Base-by-base conservation (phyloP, 2,329 filamentous ascomycete genomes). In the Leptographium lundbergii region DNA sequence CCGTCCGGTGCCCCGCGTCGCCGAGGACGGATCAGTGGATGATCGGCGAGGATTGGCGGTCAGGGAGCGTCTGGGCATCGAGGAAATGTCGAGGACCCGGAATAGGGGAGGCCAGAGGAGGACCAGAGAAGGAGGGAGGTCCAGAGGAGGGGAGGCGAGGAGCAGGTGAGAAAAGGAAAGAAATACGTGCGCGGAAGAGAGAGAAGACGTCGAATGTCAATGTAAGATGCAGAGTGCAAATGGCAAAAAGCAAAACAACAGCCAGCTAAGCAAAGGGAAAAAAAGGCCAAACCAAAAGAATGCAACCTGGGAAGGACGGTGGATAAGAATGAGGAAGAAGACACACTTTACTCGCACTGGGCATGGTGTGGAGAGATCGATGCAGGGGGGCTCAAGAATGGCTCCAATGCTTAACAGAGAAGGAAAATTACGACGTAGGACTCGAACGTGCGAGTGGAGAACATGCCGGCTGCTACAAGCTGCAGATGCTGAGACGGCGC, bases 351-450 rank as follows among this genome's bases (percentile, higher is more conserved):
- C 17, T 55, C 22, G 52, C 17, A 45, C 6, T 25, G 54, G 24
- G 24, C 54, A 45, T 29, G 36, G 36, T 55, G 54, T 55, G 54
- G 52, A 36, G 53, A 51, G 56, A 57, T 57, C 47, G 56, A 57
- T 57, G 47, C 56, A 57, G 56, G 56, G 56, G 54, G 42, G 32
- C 7, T 29, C n/a, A 9, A 42, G 22, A 36, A 45, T 27, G 19
- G 34, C 7, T 4, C 22, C 19, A 55, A 45, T 42, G 53, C 53
- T 42, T 36, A 36, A 29, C n/a, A 32, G n/a, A 45, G 22, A 29
- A 45, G n/a, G 17, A 27, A 50, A 47, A 47, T 50, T 32, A 56
- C 22, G 11, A 29, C 7, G 27, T 29, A 34, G 17, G 42, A 45
- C 24, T 25, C 17, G 25, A 50, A 50, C n/a, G 22, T 11, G 47